Percentiles rank a stretch among this genome's conserved stretches.
Conservation (phyloP, 2,329 filamentous ascomycete species). For the Colletotrichum paranaense region DNA sequence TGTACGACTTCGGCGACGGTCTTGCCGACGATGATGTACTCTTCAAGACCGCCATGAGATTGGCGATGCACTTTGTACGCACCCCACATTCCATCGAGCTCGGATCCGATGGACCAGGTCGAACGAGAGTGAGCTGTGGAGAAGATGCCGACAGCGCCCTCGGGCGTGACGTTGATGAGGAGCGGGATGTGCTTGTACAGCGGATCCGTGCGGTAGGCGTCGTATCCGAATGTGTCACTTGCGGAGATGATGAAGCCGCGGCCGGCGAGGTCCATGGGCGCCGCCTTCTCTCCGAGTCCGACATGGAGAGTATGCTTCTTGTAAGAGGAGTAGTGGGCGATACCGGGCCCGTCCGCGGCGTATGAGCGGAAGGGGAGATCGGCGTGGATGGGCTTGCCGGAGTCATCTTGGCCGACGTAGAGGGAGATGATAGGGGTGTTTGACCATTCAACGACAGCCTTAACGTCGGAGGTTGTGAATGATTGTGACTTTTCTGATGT, state of each 20-base stretch:
- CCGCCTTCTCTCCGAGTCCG: slow-evolving; percentile 78
- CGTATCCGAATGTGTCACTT: slow-evolving; percentile 80
- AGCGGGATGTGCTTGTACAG: slow-evolving; percentile 82
- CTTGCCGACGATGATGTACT: slow-evolving; percentile 75
- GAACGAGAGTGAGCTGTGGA: slow-evolving; percentile 74
- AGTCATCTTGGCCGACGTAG: slow-evolving; percentile 61
- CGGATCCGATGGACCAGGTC: slow-evolving; percentile 74
- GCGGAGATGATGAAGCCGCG: slow-evolving; percentile 74
- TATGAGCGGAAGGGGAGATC: slow-evolving; percentile 77
- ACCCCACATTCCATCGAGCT: slow-evolving; percentile 82
- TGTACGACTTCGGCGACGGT: slow-evolving; percentile 74
- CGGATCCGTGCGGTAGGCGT: slow-evolving; percentile 76
- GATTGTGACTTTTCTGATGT: slow-evolving; percentile 46
- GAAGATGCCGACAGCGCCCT: slow-evolving; percentile 75
- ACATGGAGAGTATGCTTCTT: slow-evolving; percentile 73
- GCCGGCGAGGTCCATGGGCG: slow-evolving; percentile 77
- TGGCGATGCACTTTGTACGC: slow-evolving; percentile 80
- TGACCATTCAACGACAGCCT: slow-evolving; percentile 69
- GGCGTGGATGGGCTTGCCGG: slow-evolving; percentile 64
- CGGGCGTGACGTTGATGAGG: slow-evolving; percentile 73
- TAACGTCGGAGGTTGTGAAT: slow-evolving; percentile 45
- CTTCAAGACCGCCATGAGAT: slow-evolving; percentile 77
- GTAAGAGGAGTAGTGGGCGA: slow-evolving; percentile 74
- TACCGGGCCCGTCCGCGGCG: slow-evolving; percentile 67
- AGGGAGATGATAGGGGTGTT: slow-evolving; percentile 63